These are phyloP conservation scores for Plasmodium vivax DNA, from an alignment of 169 alveolate species.

Conservation along the genomic window DNA sequence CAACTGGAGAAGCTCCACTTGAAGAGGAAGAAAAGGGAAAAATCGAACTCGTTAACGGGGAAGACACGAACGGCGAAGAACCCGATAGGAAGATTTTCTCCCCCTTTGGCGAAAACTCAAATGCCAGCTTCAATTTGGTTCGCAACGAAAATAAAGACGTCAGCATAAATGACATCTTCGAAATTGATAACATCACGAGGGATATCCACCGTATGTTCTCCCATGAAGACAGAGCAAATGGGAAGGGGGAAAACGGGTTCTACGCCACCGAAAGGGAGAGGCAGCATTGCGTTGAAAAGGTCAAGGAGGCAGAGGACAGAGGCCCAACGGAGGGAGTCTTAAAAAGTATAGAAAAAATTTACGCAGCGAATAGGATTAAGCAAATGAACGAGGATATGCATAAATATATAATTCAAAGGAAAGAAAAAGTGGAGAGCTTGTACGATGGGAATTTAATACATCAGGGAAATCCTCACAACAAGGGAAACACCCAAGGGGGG, in stretches of 20 bases:
- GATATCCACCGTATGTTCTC: conserved; percentile 36
- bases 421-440: not conserved
- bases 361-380: conserved; percentile 18
- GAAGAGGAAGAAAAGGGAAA: not conserved
- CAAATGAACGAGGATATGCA: not conserved
- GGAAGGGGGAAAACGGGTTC: not conserved
- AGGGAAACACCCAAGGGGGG: not conserved
- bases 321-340: not conserved
- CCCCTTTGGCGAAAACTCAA: not conserved
- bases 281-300: not conserved
- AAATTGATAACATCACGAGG: conserved; percentile 43
- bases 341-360: conserved; percentile 10
- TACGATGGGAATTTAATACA: not conserved
- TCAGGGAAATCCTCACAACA: not conserved
- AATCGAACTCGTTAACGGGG: not conserved
- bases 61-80: not conserved
- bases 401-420: conserved; percentile 29
- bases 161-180: conserved; percentile 53
- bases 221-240: not conserved
- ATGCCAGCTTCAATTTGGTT: not conserved
- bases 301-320: not conserved
- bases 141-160: conserved; percentile 43
- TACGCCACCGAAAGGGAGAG: not conserved
- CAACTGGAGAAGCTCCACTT: not conserved
- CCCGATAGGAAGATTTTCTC: not conserved